Conservation (phyloP, 2,329 filamentous ascomycete genomes). For the Pseudogymnoascus pannorum region DNA sequence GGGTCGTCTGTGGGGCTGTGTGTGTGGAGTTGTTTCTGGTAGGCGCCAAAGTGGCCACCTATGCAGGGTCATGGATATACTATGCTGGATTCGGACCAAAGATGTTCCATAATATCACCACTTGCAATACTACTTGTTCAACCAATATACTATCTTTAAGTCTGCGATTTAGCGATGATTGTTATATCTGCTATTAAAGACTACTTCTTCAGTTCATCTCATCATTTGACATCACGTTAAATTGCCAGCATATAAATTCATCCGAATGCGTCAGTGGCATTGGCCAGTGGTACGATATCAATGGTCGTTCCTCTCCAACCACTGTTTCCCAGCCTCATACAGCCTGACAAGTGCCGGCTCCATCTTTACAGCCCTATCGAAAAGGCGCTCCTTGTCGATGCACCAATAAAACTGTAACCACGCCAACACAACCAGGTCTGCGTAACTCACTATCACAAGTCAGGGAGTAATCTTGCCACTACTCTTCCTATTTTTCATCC, state of each 20-base stretch:
- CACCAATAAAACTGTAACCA: conserved; percentile 38
- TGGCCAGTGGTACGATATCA: conserved; percentile 3
- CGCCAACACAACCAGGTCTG: conserved; percentile 50
- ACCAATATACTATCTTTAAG: too few relatives aligned
- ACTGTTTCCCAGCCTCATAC: conserved; percentile 19
- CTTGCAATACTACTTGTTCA: neutral
- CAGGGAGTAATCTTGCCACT: neutral
- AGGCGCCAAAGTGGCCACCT: neutral
- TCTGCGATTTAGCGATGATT: too few relatives aligned
- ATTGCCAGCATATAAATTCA: too few relatives aligned
- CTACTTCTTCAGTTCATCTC: neutral
- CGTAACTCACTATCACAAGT: conserved; percentile 37
- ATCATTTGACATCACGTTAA: neutral
- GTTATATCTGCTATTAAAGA: too few relatives aligned
- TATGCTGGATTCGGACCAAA: neutral
- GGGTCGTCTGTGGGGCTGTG: neutral
- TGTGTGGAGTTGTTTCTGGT: neutral
- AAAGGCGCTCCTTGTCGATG: conserved; percentile 32
- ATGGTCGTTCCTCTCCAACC: conserved; percentile 23
- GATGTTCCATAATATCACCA: neutral
- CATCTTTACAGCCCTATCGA: conserved; percentile 32
- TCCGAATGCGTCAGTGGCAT: too few relatives aligned
- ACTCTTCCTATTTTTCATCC: neutral
- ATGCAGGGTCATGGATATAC: neutral
- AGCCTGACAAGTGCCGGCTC: conserved; percentile 16